Evolutionary conservation across 106 monocot species (phyloP), one percentile per base, ranked within the genome.

Genomic region (Vanilla planifolia): DNA sequence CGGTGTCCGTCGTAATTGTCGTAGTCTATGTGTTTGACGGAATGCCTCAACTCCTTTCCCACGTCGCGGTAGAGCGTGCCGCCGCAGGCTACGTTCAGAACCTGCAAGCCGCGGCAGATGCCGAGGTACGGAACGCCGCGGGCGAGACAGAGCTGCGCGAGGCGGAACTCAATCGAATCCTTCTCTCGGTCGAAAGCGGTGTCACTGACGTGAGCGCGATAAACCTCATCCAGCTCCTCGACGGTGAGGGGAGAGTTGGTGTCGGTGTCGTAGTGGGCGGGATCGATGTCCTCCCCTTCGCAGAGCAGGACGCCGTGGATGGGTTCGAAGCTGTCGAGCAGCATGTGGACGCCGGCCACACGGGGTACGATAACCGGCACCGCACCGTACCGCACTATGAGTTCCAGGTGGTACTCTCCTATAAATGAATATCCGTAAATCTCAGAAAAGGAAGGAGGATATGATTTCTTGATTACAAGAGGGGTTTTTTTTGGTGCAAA

Each of bases 231-330:
- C 5, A 90, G 62, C 55, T 96, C 87, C 21, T 84, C 81, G 3
- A 40, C 28, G 22, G 84, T 75, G 19, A 91, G 81, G 33, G 61
- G 60, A 14, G 78, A 68, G 63, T 58, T 25, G 8, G 66, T 65
- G 14, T 50, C 55, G 35, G 68, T 59, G 28, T 75, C 70, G 59
- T 90, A 96, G 60, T 59, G 80, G 53, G 79, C 73, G 1, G 90
- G 87, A 37, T 96, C 90, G 70, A 96, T 79, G 79, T 96, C 96
- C 46, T 96, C 96, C 5, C 96, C 96, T 53, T 96, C 90, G 71
- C 91, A 96, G 26, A 91, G 83, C n/a, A 96, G 77, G 22, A 91
- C 96, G 1, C 96, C 96, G 19, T 96, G 96, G 40, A 96, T 87
- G 0, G 96, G 96, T 72, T 96, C 90, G 47, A 91, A 96, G 67